phyloP scores from a whole-genome alignment of 2,329 filamentous ascomycete species.

The Sarocladium kiliense region DNA sequence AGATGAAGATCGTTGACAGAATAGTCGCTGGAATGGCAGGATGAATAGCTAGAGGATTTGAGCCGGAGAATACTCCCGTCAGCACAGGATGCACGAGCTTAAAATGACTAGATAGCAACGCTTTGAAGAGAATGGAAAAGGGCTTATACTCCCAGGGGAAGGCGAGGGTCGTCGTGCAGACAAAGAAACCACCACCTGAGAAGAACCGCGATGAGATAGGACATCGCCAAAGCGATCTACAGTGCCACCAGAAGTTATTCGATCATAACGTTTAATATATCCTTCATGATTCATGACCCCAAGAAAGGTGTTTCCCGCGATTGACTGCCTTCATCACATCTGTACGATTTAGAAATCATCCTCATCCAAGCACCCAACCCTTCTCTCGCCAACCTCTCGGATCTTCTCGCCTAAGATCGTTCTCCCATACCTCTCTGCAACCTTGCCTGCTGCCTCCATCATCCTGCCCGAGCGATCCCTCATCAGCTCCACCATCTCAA shows the following conservation, averaged over 20 bases:
- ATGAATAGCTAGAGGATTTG: no score
- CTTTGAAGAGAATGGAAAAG: no score
- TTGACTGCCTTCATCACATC: background rate
- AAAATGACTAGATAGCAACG: no score
- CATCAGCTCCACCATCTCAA: conserved; percentile 87
- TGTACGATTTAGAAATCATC: conserved; percentile 32
- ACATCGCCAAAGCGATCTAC: no score
- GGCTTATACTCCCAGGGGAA: no score
- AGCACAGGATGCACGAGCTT: no score
- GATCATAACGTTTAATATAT: background rate
- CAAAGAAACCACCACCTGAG: no score
- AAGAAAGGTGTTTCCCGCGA: background rate
- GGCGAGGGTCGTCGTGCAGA: no score
- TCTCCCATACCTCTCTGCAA: conserved; percentile 80
- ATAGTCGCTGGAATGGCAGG: no score
- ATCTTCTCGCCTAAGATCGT: conserved; percentile 86
- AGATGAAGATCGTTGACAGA: no score
- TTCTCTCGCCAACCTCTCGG: conserved; percentile 70
- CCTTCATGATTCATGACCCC: background rate
- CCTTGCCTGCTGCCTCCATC: conserved; percentile 84
- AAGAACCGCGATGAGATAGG: background rate
- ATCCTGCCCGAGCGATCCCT: conserved; percentile 80
- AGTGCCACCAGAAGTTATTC: background rate
- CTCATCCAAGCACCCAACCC: conserved; percentile 56
- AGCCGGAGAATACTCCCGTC: no score